These are phyloP conservation scores for Cryomyces minteri DNA, from an alignment of 495 filamentous ascomycete species.

Conservation along the genomic window DNA sequence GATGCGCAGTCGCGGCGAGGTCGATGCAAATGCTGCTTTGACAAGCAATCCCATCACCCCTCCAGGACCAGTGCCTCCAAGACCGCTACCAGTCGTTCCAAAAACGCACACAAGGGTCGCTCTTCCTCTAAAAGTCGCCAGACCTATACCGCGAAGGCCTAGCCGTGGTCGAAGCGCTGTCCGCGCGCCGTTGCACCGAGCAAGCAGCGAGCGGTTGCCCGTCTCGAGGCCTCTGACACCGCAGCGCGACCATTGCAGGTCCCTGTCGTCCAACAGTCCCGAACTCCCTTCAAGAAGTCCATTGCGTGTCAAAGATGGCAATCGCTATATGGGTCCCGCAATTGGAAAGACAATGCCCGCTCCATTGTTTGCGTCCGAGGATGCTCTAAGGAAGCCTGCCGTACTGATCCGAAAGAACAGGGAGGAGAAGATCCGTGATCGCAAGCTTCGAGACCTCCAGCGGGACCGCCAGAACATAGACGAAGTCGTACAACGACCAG, in stretches of 20 bases:
- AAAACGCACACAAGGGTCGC: background rate
- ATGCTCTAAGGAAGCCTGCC: background rate
- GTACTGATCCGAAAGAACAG: conserved; percentile 3
- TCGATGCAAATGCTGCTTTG: background rate
- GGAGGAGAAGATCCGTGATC: conserved; percentile 8
- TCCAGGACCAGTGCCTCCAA: background rate
- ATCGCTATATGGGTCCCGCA: too few relatives aligned
- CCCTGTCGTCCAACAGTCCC: too few relatives aligned
- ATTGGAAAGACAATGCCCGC: too few relatives aligned
- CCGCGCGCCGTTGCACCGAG: background rate
- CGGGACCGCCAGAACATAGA: conserved; percentile 3
- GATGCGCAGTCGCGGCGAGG: too few relatives aligned
- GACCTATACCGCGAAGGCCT: background rate
- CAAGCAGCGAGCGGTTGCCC: background rate
- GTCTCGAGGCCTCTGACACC: background rate
- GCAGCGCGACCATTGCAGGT: too few relatives aligned
- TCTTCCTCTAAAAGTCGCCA: background rate
- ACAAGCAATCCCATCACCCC: background rate
- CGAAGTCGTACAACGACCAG: background rate
- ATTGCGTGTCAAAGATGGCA: too few relatives aligned
- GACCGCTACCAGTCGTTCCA: background rate
- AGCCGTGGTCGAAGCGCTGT: background rate
- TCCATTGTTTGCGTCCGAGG: too few relatives aligned
- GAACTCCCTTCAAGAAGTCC: too few relatives aligned
- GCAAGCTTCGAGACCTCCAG: conserved; percentile 13